Base-by-base conservation (phyloP, 1,284 basidiomycete species). In the Peniophora sp. region DNA sequence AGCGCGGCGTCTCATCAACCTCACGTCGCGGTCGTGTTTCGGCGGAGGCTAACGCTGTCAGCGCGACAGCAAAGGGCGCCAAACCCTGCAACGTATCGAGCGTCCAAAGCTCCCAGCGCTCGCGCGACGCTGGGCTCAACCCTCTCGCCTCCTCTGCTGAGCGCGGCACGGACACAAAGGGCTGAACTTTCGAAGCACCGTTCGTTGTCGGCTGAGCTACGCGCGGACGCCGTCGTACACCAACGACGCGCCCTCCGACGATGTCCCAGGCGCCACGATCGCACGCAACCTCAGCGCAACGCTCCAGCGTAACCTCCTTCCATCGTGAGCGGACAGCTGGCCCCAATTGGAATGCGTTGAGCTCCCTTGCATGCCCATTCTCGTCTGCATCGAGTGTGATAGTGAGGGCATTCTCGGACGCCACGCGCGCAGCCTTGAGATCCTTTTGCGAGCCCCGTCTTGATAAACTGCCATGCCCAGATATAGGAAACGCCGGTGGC, bases 51-150 rank as follows among this genome's bases (percentile, higher is more conserved):
- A 41, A 16, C 38, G 38, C n/a, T n/a, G 5, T 59, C 57, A n/a
- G 58, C 53, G 25, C 56, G 54, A 52, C 51, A 12, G 27, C 27
- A 32, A 41, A 16, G n/a, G 16, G n/a, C 38, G 38, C 38, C 38
- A 63, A 62, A 11, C 73, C 65, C 17, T 70, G 65, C 3, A 71
- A 65, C 3, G 79, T 78, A 59, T 90, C 83, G 59, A 85, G 85
- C 36, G 72, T 75, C 88, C 88, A 91, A 27, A 86, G 60, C 58
- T 91, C 87, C 89, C 88, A 91, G 51, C 88, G 71, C 55, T 89
- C 84, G 47, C 91, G 64, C 20, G 81, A 80, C 14, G 82, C 72
- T 17, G 67, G 60, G 22, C 83, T 79, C 50, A 90, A 63, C 3
- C 84, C 84, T 17, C 69, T 61, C 2, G 61, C 59, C 23, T 61